These are phyloP conservation scores for Astragalus glycyphyllos DNA, from an alignment of 306 rosid species.

Conservation along the genomic window DNA sequence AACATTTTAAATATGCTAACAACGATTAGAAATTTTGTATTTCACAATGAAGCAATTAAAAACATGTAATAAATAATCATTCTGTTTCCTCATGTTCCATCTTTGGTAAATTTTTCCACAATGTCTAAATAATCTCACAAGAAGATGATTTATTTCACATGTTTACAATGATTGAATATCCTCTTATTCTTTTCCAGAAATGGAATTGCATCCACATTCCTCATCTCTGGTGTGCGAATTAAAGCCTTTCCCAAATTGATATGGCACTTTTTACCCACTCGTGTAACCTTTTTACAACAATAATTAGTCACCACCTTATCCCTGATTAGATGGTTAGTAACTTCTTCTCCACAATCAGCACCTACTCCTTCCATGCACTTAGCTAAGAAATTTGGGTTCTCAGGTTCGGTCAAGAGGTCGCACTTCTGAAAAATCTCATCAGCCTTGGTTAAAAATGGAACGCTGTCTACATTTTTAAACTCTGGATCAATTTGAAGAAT, in stretches of 20 bases:
- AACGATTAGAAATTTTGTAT: too few species aligned
- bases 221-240: constrained; percentile 33
- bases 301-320: not conserved
- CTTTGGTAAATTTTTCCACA: too few species aligned
- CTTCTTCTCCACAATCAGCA: not conserved
- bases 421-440: constrained; percentile 30
- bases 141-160: not conserved
- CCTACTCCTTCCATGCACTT: constrained; percentile 12
- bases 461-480: not conserved
- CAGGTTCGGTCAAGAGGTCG: constrained; percentile 7
- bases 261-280: constrained; percentile 31
- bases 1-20: too few species aligned
- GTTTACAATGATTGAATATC: not conserved
- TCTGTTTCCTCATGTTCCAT: not conserved
- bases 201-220: not conserved
- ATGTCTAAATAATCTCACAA: not conserved
- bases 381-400: not conserved
- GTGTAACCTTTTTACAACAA: constrained; percentile 31
- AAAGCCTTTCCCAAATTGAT: constrained; percentile 2
- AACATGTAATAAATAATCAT: too few species aligned
- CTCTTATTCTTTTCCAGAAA: not conserved
- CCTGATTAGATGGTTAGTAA: not conserved
- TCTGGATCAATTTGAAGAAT: not conserved
- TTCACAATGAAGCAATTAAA: too few species aligned
- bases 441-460: not conserved